Base-by-base conservation (phyloP, 2,329 filamentous ascomycete species). In the Fusarium napiforme region DNA sequence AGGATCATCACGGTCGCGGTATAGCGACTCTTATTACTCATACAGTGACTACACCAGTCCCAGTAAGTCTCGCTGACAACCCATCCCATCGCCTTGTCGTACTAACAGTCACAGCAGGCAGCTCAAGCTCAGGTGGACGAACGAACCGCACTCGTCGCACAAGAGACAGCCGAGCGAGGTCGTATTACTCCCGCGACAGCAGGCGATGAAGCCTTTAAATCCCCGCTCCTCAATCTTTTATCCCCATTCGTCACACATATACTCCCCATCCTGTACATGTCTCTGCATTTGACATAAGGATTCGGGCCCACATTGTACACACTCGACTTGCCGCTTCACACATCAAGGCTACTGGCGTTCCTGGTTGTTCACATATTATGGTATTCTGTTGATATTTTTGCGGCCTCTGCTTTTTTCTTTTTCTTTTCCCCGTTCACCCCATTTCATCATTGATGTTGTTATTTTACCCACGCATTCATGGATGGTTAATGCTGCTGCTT, bases 1-100 rank as follows among this genome's bases (percentile, higher is more conserved):
- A 64, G 83, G 76, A 36, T 86, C 85, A 26, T 83, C 83, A 79
- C 85, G 76, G 74, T 83, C 83, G 80, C 86, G 76, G 75, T 87
- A 88, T 81, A 86, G 83, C 79, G 87, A 88, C 79, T 89, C 84
- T 59, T 86, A 86, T 70, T 86, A 87, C 77, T 87, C 85, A 58
- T 90, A 88, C 79, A 85, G 85, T 28, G 85, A 83, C 71, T 84
- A 81, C 69, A 84, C 81, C 72, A 85, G 81, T 77, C 85, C 85
- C 71, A 88, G 87, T 89, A 83, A 86, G 87, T 88, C 60, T 45
- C 55, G 43, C 37, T 52, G 46, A 58, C 23, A 43, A 28, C 52
- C 45, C 36, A 47, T 26, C 19, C 26, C 39, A 43, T 47, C 15
- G 16, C 28, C 37, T 49, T 30, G 9, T 34, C n/a, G 11, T 64